These are phyloP conservation scores for Beauveria sp. DNA, from an alignment of 2,329 filamentous ascomycete genomes.

Conservation along the genomic window DNA sequence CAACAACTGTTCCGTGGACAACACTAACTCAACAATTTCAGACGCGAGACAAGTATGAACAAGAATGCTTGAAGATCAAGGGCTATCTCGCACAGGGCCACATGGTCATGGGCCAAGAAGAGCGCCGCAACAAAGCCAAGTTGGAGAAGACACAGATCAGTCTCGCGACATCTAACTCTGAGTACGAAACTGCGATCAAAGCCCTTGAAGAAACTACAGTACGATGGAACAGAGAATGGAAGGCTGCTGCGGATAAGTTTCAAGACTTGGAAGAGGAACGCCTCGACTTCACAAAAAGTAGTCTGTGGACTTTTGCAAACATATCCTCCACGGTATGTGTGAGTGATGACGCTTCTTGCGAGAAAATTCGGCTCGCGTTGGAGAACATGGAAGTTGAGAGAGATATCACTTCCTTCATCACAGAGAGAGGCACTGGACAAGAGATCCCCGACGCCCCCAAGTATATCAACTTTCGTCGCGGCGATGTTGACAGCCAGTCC, in stretches of 20 bases:
- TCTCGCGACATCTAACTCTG: constrained; percentile 79
- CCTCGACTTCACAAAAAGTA: constrained; percentile 95
- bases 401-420: constrained; percentile 85
- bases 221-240: constrained; percentile 98
- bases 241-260: constrained; percentile 95
- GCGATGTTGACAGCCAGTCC: constrained; percentile 76
- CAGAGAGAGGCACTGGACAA: constrained; percentile 81
- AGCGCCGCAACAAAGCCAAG: constrained; percentile 97
- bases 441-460: constrained; percentile 96
- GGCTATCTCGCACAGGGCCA: constrained; percentile 96
- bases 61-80: constrained; percentile 97
- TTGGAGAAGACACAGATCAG: constrained; percentile 98
- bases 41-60: constrained; percentile 90
- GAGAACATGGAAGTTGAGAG: constrained; percentile 97
- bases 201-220: constrained; percentile 89
- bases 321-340: constrained; percentile 96
- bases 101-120: constrained; percentile 99
- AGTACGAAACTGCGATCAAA: constrained; percentile 92
- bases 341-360: constrained; percentile 91
- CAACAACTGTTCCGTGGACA: neutral
- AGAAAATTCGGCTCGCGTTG: constrained; percentile 87
- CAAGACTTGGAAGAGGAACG: constrained; percentile 97
- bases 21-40: constrained; percentile 26
- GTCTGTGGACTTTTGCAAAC: constrained; percentile 96
- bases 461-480: constrained; percentile 97